These are phyloP conservation scores for Neurospora sp. DNA, from an alignment of 495 filamentous ascomycete species.

Conservation along the genomic window DNA sequence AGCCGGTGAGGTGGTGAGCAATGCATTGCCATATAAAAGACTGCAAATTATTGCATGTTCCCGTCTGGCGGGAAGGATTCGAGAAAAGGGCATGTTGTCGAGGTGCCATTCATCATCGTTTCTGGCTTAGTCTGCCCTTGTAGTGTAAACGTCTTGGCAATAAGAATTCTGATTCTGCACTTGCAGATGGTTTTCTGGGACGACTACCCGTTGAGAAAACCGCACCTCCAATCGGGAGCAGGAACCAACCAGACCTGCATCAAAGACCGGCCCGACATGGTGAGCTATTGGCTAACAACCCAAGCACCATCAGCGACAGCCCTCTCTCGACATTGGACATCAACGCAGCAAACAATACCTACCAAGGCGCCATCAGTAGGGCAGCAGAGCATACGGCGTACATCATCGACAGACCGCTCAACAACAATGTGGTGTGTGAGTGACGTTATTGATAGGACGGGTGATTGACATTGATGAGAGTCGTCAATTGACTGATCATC, in stretches of 20 bases:
- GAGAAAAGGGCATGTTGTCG: neutral
- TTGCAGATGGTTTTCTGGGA: neutral
- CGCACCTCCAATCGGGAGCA: slow-evolving; percentile 26
- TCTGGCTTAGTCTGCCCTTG: neutral
- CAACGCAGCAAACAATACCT: slow-evolving; percentile 30
- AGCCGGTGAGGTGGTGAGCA: neutral
- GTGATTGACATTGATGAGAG: neutral
- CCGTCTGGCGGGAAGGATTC: neutral
- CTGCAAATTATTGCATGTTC: neutral
- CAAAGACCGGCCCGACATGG: slow-evolving; percentile 16
- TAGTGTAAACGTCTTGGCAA: neutral
- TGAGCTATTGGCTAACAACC: slow-evolving; percentile 29
- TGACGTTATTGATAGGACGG: slow-evolving; percentile 13
- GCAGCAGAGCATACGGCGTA: slow-evolving; percentile 27
- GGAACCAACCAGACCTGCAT: slow-evolving; percentile 19
- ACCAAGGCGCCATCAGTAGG: slow-evolving; percentile 19
- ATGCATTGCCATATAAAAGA: neutral
- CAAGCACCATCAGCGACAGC: slow-evolving; percentile 16
- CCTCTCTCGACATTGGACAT: slow-evolving; percentile 34
- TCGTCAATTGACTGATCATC: neutral
- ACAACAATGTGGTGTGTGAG: slow-evolving; percentile 15
- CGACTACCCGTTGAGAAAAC: neutral
- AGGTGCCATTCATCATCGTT: neutral
- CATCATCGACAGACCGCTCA: slow-evolving; percentile 16
- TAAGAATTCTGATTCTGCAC: neutral